Base-by-base conservation (phyloP, 768 basidiomycete species). In the Holtermannia corniformis region DNA sequence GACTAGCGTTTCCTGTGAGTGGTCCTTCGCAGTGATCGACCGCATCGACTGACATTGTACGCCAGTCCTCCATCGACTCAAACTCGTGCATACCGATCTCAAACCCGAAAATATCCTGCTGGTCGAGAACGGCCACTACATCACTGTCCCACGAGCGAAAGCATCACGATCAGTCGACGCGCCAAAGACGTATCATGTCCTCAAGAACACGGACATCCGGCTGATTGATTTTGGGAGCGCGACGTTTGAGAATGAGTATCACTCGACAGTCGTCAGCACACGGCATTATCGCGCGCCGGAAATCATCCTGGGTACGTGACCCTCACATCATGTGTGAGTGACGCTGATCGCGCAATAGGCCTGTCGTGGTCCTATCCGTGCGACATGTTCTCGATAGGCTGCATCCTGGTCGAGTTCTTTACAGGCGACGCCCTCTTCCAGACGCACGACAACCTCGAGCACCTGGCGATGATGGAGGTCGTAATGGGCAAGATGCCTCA, bases 381-480 rank as follows among this genome's bases (percentile, higher is more conserved):
- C 74, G 95, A 99, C 74, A 88, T 90, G 26, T 99, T 95, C 75
- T 99, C 95, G 16, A 79, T 99, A 47, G 95, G 95, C 5, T 99
- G 95, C 74, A 99, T 99, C 61, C 81, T 99, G 22, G 92, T 99
- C 53, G 95, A 99, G 72, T 97, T 99, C 72, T 93, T 82, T 75
- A 99, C 95, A 16, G 95, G 95, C 23, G 82, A 90, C 27, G 95
- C 95, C 5, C 80, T 99, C n/a, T 99, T 95, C 75, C 95, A 99
- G 73, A 97, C 95, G 0, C 95, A 97, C 65, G 93, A 97, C 74
- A 97, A 99, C 71, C 80, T 97, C 7, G 95, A 99, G 72, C 95
- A 99, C 73, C 81, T 99, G 13, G 95, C 93, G 40, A 99, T 99
- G 95, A 99, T 99, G 95, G 92, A 97, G 71, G 84, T 87, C 71